Base-by-base conservation (phyloP, 805 yeast species). In the Lachancea nothofagi region DNA sequence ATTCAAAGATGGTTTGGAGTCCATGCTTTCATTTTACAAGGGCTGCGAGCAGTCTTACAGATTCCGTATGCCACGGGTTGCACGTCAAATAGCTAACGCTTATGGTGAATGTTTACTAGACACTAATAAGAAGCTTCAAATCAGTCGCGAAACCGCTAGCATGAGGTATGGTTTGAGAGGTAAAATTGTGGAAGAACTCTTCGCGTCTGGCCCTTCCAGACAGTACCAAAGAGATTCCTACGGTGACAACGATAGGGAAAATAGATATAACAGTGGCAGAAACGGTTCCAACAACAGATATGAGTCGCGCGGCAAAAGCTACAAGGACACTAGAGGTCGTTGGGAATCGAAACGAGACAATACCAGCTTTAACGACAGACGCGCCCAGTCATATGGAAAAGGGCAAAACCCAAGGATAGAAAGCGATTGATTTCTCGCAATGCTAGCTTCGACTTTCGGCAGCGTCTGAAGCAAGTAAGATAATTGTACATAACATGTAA, bases 11-110 rank as follows among this genome's bases (percentile, higher is more conserved):
- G 56, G 61, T 12, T 30, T 66, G 6, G 56, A 62, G 26, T 57
- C 67, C 30, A 46, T 65, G 18, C 53, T 67, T n/a, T 66, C 70
- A 12, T 58, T 52, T 43, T 55, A 64, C 45, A 63, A 64, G 48
- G 55, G 68, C 13, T 51, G 59, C 27, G 44, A 55, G 17, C 54
- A 53, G 21, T 57, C 55, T 39, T 62, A 65, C 41, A 56, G 58
- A 18, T 50, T 70, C 28, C 49, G 61, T 38, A 54, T 42, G 18
- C 44, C 42, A 20, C 34, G 31, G 5, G 28, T 57, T 5, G 40
- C 51, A 20, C 50, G 52, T 3, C 51, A 51, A 24, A 38, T 58
- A 7, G 54, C 62, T 1, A 36, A 29, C 3, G 25, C 61, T 14
- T 59, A 47, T 38, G 60, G 62, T 27, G 26, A 40, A 4, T 32